Percentiles rank a stretch among this genome's conserved stretches.
Conservation (phyloP, 345 rosid species). For the Linum usitatissimum region DNA sequence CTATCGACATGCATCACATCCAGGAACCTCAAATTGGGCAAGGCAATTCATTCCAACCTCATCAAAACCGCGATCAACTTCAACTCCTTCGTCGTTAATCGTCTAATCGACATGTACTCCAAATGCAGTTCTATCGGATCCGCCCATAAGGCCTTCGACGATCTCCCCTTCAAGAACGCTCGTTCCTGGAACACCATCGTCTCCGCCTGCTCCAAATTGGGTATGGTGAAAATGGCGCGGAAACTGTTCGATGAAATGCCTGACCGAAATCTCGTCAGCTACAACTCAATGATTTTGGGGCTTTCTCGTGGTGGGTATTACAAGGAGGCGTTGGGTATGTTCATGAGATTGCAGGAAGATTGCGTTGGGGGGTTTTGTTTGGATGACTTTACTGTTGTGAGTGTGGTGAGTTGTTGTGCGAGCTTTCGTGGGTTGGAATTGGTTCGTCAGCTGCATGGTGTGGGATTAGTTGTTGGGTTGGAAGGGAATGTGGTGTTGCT, state of each 20-base stretch:
- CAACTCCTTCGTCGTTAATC: conserved; percentile 25
- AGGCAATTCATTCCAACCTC: conserved; percentile 28
- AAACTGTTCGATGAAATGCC: conserved; percentile 37
- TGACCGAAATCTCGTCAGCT: conserved; percentile 27
- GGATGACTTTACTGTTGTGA: conserved; percentile 31
- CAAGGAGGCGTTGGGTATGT: conserved; percentile 20
- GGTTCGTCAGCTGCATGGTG: conserved; percentile 30
- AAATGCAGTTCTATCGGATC: conserved; percentile 22
- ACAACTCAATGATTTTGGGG: conserved; percentile 35
- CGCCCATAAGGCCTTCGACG: conserved; percentile 28
- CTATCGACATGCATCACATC: conserved; percentile 21
- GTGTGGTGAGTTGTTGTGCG: no score
- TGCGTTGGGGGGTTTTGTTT: conserved; percentile 10
- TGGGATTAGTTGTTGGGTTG: conserved; percentile 23
- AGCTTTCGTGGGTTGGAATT: conserved; percentile 22
- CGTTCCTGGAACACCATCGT: conserved; percentile 32
- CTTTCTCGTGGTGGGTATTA: conserved; percentile 29
- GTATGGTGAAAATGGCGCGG: conserved; percentile 19
- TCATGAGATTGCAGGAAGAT: conserved; percentile 21
- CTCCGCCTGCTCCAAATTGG: conserved; percentile 5
- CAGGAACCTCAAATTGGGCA: conserved; percentile 24
- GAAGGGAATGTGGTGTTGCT: conserved; percentile 21
- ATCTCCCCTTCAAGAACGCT: conserved; percentile 19
- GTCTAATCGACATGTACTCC: conserved; percentile 27
- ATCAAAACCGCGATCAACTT: conserved; percentile 27